A percentile compares a stretch with the other conserved stretches of the same genome.
phyloP scores from a whole-genome alignment of 2,329 filamentous ascomycete genomes.

The Cordyceps cicadae region DNA sequence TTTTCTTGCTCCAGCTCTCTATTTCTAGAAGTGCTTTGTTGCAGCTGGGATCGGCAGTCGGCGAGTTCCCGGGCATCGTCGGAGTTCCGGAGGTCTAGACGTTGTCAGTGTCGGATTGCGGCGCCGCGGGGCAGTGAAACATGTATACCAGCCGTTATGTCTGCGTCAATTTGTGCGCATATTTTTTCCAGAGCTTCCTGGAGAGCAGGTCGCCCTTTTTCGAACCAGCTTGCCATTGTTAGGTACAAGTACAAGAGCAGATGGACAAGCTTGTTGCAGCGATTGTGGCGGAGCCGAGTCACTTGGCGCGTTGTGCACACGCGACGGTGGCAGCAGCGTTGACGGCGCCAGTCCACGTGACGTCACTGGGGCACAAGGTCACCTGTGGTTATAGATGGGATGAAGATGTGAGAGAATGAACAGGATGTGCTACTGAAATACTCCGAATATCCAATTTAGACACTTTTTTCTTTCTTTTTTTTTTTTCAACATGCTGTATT shows the following conservation, averaged over 20 bases:
- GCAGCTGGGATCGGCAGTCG: neutral
- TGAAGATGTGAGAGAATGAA: neutral
- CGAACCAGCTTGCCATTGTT: constrained; percentile 33
- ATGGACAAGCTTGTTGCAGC: neutral
- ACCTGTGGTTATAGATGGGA: neutral
- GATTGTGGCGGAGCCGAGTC: neutral
- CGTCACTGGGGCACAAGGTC: neutral
- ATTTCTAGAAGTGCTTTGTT: neutral
- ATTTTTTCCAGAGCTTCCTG: constrained; percentile 31
- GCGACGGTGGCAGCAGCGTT: neutral
- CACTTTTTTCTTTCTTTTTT: too few species aligned
- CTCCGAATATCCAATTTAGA: neutral
- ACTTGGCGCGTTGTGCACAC: constrained; percentile 3
- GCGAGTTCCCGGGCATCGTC: neutral
- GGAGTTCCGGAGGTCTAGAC: neutral
- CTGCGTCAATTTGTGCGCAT: constrained; percentile 32
- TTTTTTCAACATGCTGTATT: too few species aligned
- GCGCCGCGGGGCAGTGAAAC: neutral
- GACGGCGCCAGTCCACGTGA: constrained; percentile 6
- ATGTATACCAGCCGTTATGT: constrained; percentile 27
- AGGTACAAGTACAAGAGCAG: neutral
- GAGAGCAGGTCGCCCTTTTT: constrained; percentile 30
- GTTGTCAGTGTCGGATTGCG: neutral
- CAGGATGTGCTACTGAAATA: neutral
- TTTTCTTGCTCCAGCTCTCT: constrained; percentile 35